Conservation (phyloP, 805 yeast species). For the Cyberlindnera subsufficiens region DNA sequence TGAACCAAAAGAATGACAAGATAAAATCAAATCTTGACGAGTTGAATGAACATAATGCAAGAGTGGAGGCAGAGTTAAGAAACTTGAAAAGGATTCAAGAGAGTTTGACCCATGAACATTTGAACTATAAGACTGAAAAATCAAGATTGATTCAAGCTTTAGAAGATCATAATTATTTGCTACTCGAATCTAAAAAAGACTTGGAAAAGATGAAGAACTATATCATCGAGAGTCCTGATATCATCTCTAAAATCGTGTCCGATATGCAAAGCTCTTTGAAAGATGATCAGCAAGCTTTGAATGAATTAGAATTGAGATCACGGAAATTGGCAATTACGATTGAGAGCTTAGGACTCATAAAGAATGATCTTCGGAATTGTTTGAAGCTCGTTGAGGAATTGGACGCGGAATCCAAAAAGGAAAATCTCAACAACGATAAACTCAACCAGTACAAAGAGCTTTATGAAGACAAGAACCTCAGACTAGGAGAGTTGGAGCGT, state of each 20-base stretch:
- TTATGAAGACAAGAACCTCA: slow-evolving; percentile 15
- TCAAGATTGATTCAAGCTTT: slow-evolving; percentile 48
- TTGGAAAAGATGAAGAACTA: slow-evolving; percentile 55
- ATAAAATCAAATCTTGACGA: slow-evolving; percentile 31
- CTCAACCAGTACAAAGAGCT: slow-evolving; percentile 15
- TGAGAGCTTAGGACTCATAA: slow-evolving; percentile 45
- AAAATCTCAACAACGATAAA: slow-evolving; percentile 9
- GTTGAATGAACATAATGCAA: slow-evolving; percentile 42
- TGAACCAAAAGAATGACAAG: slow-evolving; percentile 25
- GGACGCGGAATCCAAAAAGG: slow-evolving; percentile 13
- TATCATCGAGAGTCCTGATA: slow-evolving; percentile 54
- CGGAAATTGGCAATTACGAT: slow-evolving; percentile 47
- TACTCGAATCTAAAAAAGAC: slow-evolving; percentile 51
- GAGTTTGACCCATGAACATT: slow-evolving; percentile 52
- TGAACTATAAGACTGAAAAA: slow-evolving; percentile 59
- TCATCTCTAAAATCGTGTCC: slow-evolving; percentile 44
- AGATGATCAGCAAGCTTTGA: slow-evolving; percentile 32
- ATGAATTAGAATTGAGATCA: slow-evolving; percentile 39
- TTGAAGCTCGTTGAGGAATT: slow-evolving; percentile 19
- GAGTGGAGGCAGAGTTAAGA: slow-evolving; percentile 57
- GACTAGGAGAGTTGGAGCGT: slow-evolving; percentile 27
- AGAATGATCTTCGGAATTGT: slow-evolving; percentile 17
- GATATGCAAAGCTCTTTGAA: slow-evolving; percentile 44
- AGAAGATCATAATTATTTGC: slow-evolving; percentile 53
- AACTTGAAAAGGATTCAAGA: slow-evolving; percentile 59